phyloP scores from a whole-genome alignment of 108 stramenopile genomes.

The Discostella pseudostelligera region DNA sequence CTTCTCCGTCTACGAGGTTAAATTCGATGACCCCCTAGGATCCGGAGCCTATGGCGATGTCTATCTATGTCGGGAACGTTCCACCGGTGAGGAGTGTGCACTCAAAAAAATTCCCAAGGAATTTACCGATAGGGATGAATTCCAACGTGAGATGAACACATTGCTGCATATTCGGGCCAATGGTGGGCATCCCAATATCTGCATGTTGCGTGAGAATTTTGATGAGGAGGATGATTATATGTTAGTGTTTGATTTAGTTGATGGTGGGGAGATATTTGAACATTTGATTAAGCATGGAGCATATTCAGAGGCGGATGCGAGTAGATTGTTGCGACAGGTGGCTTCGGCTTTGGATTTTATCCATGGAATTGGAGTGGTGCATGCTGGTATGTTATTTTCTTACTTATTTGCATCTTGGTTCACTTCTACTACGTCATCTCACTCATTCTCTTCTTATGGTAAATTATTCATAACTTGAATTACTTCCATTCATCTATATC shows the following conservation, averaged over 20 bases:
- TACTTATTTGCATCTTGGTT: neutral
- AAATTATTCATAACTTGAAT: neutral
- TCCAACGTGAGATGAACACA: slow-evolving; percentile 80
- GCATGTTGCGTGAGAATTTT: slow-evolving; percentile 62
- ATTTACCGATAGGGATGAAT: slow-evolving; percentile 63
- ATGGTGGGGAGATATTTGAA: slow-evolving; percentile 81
- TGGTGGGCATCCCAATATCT: slow-evolving; percentile 82
- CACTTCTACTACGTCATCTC: neutral
- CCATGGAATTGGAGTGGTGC: slow-evolving; percentile 43
- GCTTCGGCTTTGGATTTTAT: slow-evolving; percentile 39
- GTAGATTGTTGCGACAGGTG: slow-evolving; percentile 51
- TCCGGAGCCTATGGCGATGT: slow-evolving; percentile 70
- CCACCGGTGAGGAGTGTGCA: slow-evolving; percentile 57
- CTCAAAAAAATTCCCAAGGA: slow-evolving; percentile 80
- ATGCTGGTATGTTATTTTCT: slow-evolving; percentile 39
- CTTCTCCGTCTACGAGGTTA: slow-evolving; percentile 39
- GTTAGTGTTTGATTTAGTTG: slow-evolving; percentile 69
- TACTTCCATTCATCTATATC: neutral
- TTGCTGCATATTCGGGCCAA: slow-evolving; percentile 64
- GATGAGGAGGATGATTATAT: slow-evolving; percentile 63
- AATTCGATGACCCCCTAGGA: slow-evolving; percentile 43
- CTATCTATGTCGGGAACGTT: slow-evolving; percentile 52
- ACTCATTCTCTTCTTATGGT: neutral
- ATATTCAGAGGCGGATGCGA: slow-evolving; percentile 79
- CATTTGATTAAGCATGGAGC: slow-evolving; percentile 76